Conservation (phyloP, 495 filamentous ascomycete species). For the Mytilinidion resinicola region DNA sequence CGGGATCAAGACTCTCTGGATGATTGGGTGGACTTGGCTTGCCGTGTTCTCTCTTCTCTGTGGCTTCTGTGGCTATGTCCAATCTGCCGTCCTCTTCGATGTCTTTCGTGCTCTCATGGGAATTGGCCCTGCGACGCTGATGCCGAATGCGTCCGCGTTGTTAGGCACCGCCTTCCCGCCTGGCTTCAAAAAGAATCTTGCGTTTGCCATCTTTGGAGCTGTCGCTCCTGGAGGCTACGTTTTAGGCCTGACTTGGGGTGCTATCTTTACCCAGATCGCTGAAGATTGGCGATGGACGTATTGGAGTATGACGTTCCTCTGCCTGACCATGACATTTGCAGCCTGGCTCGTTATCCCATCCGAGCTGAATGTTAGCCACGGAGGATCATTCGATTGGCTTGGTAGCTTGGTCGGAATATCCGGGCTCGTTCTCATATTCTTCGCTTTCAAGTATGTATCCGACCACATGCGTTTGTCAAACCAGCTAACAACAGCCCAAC, state of each 20-base stretch:
- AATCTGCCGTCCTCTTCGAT: neutral
- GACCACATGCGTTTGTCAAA: neutral
- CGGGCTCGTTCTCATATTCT: neutral
- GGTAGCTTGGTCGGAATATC: neutral
- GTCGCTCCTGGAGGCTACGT: neutral
- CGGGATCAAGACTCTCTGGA: neutral
- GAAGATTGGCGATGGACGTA: slow-evolving; percentile 1
- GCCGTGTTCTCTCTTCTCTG: neutral
- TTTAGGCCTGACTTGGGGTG: neutral
- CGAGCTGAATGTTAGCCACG: neutral
- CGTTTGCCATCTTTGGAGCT: neutral
- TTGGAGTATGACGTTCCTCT: neutral
- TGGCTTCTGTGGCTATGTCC: slow-evolving; percentile 1
- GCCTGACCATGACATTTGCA: neutral
- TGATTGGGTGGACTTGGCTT: neutral
- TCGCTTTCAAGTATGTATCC: neutral
- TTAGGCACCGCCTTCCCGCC: neutral
- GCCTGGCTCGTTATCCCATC: neutral
- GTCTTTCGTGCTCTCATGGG: neutral
- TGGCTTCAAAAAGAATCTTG: neutral
- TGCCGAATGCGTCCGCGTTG: neutral
- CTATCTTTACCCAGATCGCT: neutral
- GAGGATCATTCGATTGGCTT: neutral
- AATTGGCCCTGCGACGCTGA: neutral
- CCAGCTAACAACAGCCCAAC: neutral